phyloP scores from a whole-genome alignment of 2,329 filamentous ascomycete species.

The Westerdykella ornata region DNA sequence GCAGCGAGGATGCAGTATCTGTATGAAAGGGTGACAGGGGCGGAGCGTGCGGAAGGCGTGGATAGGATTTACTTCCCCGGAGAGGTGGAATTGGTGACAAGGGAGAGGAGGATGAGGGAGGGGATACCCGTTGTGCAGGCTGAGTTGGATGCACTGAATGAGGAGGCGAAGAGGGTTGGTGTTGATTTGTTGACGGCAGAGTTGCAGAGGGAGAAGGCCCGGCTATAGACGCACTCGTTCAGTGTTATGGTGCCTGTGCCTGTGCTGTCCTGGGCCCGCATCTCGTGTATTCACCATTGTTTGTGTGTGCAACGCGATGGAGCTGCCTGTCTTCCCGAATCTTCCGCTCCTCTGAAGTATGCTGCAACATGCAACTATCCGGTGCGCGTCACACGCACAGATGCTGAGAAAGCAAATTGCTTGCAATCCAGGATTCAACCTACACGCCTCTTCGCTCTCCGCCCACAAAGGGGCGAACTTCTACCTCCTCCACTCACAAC shows the following conservation, averaged over 20 bases:
- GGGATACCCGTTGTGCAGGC: conserved; percentile 47
- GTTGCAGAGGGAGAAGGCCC: background rate
- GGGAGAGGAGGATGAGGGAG: conserved; percentile 36
- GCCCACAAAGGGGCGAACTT: background rate
- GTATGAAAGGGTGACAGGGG: conserved; percentile 48
- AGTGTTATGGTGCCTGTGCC: no score
- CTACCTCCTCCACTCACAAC: background rate
- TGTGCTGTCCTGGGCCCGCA: no score
- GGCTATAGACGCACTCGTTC: background rate
- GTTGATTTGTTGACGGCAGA: conserved; percentile 11
- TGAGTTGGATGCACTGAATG: conserved; percentile 47
- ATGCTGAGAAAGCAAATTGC: no score
- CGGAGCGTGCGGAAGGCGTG: conserved; percentile 49
- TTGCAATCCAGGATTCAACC: no score
- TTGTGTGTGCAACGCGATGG: no score
- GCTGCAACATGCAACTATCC: no score
- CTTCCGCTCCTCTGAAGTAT: no score
- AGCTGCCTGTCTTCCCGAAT: no score
- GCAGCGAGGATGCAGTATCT: conserved; percentile 56
- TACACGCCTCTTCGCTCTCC: no score
- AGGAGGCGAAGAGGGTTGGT: conserved; percentile 44
- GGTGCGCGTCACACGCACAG: no score
- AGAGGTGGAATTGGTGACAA: conserved; percentile 49
- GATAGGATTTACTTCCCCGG: conserved; percentile 54
- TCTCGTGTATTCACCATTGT: no score